Percentiles rank a stretch among this genome's conserved stretches.
phyloP scores from a whole-genome alignment of 164 flowering plant genomes.

The Chimonanthus salicifolius region DNA sequence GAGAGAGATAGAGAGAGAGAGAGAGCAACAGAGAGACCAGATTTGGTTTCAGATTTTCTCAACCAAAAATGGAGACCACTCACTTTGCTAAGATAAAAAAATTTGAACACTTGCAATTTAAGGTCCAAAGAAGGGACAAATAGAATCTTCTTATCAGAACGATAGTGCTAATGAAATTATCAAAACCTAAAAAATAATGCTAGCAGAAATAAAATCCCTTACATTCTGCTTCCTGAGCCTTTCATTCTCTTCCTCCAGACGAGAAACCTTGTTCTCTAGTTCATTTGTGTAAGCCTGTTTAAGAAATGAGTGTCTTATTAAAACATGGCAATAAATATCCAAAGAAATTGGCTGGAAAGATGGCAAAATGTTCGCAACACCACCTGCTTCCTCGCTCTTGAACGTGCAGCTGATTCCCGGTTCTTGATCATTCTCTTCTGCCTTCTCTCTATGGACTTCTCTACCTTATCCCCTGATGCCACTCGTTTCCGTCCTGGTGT shows the following conservation, averaged over 20 bases:
- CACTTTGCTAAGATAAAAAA: not conserved
- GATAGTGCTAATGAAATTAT: not conserved
- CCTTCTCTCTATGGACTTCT: conserved; percentile 77
- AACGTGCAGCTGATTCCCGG: conserved; percentile 94
- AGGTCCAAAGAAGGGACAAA: not conserved
- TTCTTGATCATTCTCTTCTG: conserved; percentile 93
- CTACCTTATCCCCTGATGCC: conserved; percentile 45
- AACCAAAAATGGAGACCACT: not conserved
- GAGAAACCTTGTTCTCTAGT: conserved; percentile 70
- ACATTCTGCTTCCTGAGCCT: conserved; percentile 71
- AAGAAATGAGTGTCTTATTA: not conserved
- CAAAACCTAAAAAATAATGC: not conserved
- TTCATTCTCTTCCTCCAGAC: conserved; percentile 70
- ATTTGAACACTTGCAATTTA: not conserved
- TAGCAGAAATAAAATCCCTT: conserved; percentile 3
- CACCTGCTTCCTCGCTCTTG: conserved; percentile 94
- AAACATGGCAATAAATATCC: not conserved
- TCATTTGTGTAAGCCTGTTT: conserved; percentile 82
- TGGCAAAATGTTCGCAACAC: conserved; percentile 2
- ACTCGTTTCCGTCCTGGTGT: conserved; percentile 55
- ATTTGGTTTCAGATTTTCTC: not conserved
- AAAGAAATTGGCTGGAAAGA: not conserved
- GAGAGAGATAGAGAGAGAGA: no score
- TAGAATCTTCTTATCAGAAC: not conserved
- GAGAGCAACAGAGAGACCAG: not conserved